Base-by-base conservation (phyloP, 1,284 basidiomycete species). In the Ceratobasidium sp. region DNA sequence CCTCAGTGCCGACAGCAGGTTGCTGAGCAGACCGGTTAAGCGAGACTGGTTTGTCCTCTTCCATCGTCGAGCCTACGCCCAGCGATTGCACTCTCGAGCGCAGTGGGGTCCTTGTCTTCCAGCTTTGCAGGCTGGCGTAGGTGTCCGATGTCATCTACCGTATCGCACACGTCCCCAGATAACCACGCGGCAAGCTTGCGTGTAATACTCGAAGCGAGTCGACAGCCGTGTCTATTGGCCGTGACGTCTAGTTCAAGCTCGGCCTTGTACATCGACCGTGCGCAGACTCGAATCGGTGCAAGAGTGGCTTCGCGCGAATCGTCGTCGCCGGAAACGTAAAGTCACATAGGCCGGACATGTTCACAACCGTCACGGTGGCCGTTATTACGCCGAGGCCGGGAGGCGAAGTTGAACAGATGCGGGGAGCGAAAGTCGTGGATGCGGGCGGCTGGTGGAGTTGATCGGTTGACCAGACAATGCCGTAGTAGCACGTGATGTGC, bases 151-250 rank as follows among this genome's bases (percentile, higher is more conserved):
- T 92, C 93, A 76, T 90, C 87, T 0, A 96, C 95, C 0, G 97
- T 96, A 1, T 86, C 85, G 0, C 96, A 96, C 0, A 94, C 89
- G 17, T 93, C 91, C 75, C 87, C 88, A 0, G 96, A 92, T 2
- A 99, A 85, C 48, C 89, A 88, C 0, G 92, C 87, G 2, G 97
- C 91, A 66, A 98, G 91, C 56, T 98, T 96, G 38, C 97, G 87
- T 61, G 91, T 90, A 52, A 99, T 86, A 12, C 97, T 88, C 1
- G 92, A 90, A 0, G 93, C 94, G 2, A 99, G 87, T 15, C 97
- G 87, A 82, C 97, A 99, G 0, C 97, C 97, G 78, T 93, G 90
- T 0, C 96, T 96, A 81, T 98, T 98, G 0, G 97, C 97, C 0
- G 96, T 95, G 0, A 99, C 90, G 0, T 94, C 95, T 15, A 99